Conservation (phyloP, 495 filamentous ascomycete genomes). For the Trichoderma orchidacearum region DNA sequence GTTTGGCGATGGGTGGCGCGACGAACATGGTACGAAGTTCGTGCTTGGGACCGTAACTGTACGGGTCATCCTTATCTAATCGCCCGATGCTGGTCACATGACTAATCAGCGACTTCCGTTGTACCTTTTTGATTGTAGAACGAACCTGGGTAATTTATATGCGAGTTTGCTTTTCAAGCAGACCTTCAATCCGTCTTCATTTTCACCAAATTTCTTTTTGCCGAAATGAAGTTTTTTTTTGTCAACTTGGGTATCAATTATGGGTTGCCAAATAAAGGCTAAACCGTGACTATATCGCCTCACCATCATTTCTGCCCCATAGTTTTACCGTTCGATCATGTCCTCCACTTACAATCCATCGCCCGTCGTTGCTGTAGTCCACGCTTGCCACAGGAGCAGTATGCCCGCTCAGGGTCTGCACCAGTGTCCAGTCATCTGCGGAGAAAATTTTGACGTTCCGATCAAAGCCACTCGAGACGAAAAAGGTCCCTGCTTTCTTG, state of each 20-base stretch:
- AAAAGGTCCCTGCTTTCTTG: constrained; percentile 71
- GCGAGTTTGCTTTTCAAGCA: no score
- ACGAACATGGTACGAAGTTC: neutral
- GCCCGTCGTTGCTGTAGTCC: constrained; percentile 71
- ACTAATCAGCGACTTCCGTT: neutral
- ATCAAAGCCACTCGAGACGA: constrained; percentile 85
- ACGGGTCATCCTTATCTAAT: neutral
- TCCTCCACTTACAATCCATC: constrained; percentile 86
- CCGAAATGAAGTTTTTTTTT: no score
- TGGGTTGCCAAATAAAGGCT: neutral
- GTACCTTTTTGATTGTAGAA: no score
- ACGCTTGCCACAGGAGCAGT: constrained; percentile 80
- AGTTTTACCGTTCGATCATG: constrained; percentile 93
- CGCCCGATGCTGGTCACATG: neutral
- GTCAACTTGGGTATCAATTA: neutral
- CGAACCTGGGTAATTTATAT: no score
- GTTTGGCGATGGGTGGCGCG: neutral
- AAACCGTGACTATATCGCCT: constrained; percentile 18
- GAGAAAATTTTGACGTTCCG: constrained; percentile 92
- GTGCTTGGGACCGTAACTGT: neutral
- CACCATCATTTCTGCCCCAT: constrained; percentile 77
- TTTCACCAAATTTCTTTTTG: neutral
- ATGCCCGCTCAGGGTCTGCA: constrained; percentile 80
- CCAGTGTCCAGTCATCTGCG: constrained; percentile 86
- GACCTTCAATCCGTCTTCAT: neutral